Conservation (phyloP, 805 yeast species). For the Teunomyces cretensis region DNA sequence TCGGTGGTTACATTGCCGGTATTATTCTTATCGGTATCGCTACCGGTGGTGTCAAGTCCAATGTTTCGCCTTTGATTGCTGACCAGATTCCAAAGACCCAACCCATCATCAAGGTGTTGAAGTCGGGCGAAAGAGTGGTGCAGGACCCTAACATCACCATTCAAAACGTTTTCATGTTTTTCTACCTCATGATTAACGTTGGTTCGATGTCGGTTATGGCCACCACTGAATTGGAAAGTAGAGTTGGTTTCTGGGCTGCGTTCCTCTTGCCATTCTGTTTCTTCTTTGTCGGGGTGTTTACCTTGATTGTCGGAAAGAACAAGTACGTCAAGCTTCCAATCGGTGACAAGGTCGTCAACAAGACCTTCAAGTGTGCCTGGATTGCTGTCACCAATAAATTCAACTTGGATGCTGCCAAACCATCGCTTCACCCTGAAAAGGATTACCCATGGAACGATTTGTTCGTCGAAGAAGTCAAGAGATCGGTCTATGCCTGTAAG, state of each 20-base stretch:
- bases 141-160: conserved; percentile 68
- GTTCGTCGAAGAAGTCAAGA: conserved; percentile 70
- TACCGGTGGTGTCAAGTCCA: conserved; percentile 79
- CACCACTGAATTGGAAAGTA: conserved; percentile 68
- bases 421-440: conserved; percentile 49
- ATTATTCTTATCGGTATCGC: conserved; percentile 69
- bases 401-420: conserved; percentile 56
- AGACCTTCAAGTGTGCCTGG: conserved; percentile 45
- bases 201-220: conserved; percentile 77
- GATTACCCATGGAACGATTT: conserved; percentile 61
- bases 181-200: conserved; percentile 73
- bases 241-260: conserved; percentile 73
- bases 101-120: conserved; percentile 38
- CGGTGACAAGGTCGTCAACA: conserved; percentile 57
- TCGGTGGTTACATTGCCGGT: conserved; percentile 61
- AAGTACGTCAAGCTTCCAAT: conserved; percentile 60
- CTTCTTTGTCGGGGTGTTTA: conserved; percentile 52
- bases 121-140: conserved; percentile 40
- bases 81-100: conserved; percentile 43
- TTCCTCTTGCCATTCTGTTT: conserved; percentile 66
- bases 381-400: conserved; percentile 48
- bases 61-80: conserved; percentile 73
- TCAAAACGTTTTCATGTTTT: conserved; percentile 72
- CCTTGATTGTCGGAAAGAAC: conserved; percentile 54
- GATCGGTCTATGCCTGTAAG: conserved; percentile 68